Evolutionary conservation across 78 protist species (phyloP).

Genomic region (Diacronema lutheri): DNA sequence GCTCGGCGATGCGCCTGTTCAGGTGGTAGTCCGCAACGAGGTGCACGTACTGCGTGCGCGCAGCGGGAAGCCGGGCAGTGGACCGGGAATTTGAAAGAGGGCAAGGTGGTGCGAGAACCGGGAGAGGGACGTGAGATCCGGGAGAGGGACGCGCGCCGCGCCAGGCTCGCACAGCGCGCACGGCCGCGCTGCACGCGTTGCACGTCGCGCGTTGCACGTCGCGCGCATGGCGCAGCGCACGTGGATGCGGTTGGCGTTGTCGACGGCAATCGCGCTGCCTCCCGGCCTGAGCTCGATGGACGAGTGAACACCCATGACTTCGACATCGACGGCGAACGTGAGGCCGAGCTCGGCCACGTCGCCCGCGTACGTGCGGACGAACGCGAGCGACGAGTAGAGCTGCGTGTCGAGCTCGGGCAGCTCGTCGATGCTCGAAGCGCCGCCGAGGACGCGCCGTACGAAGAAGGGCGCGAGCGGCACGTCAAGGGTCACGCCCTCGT

Average conservation of each 20-base stretch:
- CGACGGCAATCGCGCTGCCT: background rate
- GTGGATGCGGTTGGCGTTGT: background rate
- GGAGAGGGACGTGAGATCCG: too few relatives aligned
- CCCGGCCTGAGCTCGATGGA: background rate
- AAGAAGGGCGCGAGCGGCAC: conserved; percentile 21
- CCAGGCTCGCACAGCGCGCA: too few relatives aligned
- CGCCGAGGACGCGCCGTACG: background rate
- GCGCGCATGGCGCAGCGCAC: background rate
- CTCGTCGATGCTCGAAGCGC: background rate
- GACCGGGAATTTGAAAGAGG: too few relatives aligned
- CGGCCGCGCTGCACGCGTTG: too few relatives aligned
- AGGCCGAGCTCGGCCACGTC: conserved; percentile 16
- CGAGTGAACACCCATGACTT: background rate
- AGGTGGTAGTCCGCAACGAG: conserved; percentile 24
- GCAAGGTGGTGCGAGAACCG: too few relatives aligned
- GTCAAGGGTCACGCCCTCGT: conserved; percentile 15
- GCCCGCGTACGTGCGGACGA: conserved; percentile 1
- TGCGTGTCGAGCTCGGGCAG: conserved; percentile 7
- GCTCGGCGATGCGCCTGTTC: conserved; percentile 7
- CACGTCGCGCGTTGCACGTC: too few relatives aligned
- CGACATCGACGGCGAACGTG: background rate
- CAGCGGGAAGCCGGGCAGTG: background rate
- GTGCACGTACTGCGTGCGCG: conserved; percentile 1
- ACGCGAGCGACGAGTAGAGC: background rate
- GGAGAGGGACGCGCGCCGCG: too few relatives aligned